These are phyloP conservation scores for Beauveria scarabaeidicola DNA, from an alignment of 2,329 filamentous ascomycete species.

Conservation along the genomic window DNA sequence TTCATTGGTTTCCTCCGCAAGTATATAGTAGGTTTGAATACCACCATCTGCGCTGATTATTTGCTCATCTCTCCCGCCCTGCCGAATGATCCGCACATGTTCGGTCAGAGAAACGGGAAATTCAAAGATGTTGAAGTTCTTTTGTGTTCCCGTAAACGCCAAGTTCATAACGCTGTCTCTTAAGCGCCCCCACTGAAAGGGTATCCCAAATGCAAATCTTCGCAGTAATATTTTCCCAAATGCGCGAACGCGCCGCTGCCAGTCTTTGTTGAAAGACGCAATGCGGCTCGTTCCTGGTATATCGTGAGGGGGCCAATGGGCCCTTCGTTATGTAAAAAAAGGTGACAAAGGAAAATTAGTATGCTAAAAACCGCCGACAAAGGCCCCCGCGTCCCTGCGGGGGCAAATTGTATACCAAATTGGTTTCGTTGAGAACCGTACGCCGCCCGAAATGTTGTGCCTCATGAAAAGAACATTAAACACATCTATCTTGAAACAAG, in stretches of 20 bases:
- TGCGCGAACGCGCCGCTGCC: conserved; percentile 26
- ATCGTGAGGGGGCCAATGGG: conserved; percentile 18
- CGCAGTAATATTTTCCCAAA: conserved; percentile 22
- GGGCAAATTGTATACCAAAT: conserved; percentile 19
- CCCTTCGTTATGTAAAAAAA: conserved; percentile 18
- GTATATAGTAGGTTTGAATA: background rate
- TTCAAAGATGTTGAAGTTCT: conserved; percentile 42
- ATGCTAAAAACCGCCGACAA: conserved; percentile 24
- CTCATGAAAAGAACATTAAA: conserved; percentile 30
- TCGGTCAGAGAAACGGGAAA: conserved; percentile 24
- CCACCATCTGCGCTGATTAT: conserved; percentile 7
- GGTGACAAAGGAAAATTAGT: conserved; percentile 19
- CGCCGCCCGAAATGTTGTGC: conserved; percentile 28
- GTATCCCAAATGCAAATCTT: conserved; percentile 34
- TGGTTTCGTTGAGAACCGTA: conserved; percentile 42
- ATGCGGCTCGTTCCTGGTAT: conserved; percentile 27
- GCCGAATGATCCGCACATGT: conserved; percentile 26
- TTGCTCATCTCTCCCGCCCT: conserved; percentile 16
- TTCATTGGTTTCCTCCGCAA: conserved; percentile 1
- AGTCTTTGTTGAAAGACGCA: conserved; percentile 43
- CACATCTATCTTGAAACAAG: conserved; percentile 26
- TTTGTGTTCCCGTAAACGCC: conserved; percentile 36
- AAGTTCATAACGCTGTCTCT: conserved; percentile 21
- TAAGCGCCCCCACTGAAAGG: conserved; percentile 23
- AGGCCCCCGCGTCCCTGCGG: conserved; percentile 22